These are phyloP conservation scores for Colletotrichum lentis DNA, from an alignment of 2,329 filamentous ascomycete genomes.

Conservation along the genomic window DNA sequence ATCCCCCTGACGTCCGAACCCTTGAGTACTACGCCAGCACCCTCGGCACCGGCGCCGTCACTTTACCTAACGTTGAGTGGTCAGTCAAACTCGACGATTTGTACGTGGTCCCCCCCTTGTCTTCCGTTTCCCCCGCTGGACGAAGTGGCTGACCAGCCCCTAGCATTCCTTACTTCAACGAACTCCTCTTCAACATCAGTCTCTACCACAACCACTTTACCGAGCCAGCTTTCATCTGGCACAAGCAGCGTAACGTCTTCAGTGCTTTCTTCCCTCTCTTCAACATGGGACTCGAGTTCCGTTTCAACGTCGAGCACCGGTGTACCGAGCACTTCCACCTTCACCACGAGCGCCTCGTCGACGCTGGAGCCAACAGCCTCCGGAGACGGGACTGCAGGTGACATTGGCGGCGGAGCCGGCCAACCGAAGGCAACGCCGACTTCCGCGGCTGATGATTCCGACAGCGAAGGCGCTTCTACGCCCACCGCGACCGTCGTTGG, in stretches of 20 bases:
- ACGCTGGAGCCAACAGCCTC: slow-evolving; percentile 6
- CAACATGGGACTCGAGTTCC: slow-evolving; percentile 9
- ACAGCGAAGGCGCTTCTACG: slow-evolving; percentile 15
- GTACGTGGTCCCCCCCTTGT: slow-evolving; percentile 34
- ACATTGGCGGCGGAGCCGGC: slow-evolving; percentile 14
- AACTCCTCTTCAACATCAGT: slow-evolving; percentile 37
- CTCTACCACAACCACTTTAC: slow-evolving; percentile 31
- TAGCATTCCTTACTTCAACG: slow-evolving; percentile 36
- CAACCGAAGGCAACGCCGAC: slow-evolving; percentile 37
- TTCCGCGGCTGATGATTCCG: slow-evolving; percentile 38
- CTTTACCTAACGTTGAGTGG: slow-evolving; percentile 36
- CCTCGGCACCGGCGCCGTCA: slow-evolving; percentile 29
- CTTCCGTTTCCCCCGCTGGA: background rate
- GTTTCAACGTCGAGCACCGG: slow-evolving; percentile 6
- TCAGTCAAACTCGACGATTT: slow-evolving; percentile 41
- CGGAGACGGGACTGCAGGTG: slow-evolving; percentile 15
- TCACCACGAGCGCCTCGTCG: slow-evolving; percentile 29
- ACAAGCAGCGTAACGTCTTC: slow-evolving; percentile 28
- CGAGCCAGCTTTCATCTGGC: slow-evolving; percentile 32
- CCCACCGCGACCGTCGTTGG: slow-evolving; percentile 55
- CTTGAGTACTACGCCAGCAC: slow-evolving; percentile 40
- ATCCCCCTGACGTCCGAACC: slow-evolving; percentile 45
- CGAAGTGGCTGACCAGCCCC: slow-evolving; percentile 8
- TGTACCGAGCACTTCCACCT: slow-evolving; percentile 17
- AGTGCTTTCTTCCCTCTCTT: slow-evolving; percentile 28